Percentiles rank a stretch among this genome's conserved stretches.
Evolutionary conservation across 2,329 filamentous ascomycete genomes (phyloP).

Genomic region (Penicillium sp.): DNA sequence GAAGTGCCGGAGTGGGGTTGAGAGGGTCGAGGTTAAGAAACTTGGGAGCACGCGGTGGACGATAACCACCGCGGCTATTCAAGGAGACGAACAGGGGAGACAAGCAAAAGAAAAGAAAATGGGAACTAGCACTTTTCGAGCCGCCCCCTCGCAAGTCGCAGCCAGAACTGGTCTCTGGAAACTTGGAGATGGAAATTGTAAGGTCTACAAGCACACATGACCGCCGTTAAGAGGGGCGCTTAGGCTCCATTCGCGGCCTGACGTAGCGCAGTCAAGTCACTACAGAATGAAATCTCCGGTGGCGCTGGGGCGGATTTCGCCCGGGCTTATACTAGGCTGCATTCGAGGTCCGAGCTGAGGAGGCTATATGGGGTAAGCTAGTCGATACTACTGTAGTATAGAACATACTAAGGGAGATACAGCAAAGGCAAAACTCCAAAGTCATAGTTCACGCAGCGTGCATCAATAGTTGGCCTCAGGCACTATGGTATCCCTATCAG

Average conservation of each 20-base stretch:
- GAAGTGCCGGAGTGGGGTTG: background rate
- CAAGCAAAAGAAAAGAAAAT: background rate
- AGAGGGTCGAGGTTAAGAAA: background rate
- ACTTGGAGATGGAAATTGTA: background rate
- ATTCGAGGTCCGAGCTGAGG: background rate
- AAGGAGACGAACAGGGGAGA: background rate
- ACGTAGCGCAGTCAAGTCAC: slow-evolving; percentile 8
- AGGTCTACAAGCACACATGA: slow-evolving; percentile 25
- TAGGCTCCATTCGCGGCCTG: slow-evolving; percentile 18
- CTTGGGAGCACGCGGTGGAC: background rate
- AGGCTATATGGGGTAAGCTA: background rate
- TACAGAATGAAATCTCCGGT: background rate
- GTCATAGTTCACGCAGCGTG: background rate
- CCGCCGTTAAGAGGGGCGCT: slow-evolving; percentile 18
- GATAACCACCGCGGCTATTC: background rate
- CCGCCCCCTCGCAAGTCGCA: background rate
- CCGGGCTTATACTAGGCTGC: background rate
- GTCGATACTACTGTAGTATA: background rate
- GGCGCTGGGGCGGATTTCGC: background rate
- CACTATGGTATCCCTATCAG: slow-evolving; percentile 26
- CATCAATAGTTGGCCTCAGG: background rate
- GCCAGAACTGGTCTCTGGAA: background rate
- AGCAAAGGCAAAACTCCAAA: background rate
- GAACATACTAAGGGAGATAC: background rate
- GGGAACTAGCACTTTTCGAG: background rate